Base-by-base conservation (phyloP, 176 grass and related monocot species). In the Phragmites australis region DNA sequence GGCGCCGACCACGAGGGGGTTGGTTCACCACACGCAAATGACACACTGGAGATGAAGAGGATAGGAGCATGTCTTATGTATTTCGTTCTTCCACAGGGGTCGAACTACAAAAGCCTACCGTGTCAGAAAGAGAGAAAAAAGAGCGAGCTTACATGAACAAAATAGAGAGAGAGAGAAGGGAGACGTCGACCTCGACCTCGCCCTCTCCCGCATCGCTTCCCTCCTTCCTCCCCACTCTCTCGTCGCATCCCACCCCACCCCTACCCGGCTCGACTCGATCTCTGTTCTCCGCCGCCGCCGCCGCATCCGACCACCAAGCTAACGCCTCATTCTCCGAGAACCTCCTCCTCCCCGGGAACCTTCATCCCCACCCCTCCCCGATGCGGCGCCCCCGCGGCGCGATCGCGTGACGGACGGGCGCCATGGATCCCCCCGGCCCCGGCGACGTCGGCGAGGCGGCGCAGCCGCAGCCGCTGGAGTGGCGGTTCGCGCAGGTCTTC, bases 401-500 rank as follows among this genome's bases (percentile, higher is more conserved):
- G 88, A 90, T 86, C 88, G 88, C 83, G 50, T 90, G 88, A 86
- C 81, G 50, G 59, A 50, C 80, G 44, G 80, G 56, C 69, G 60
- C 59, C 22, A 96, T 92, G 93, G 89, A 92, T 79, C 67, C 81
- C 51, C 67, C 63, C 26, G 90, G 52, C 68, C 45, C 68, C 72
- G 85, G 50, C 55, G 85, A 74, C 70, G 77, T 66, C n/a, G 46
- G 39, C 37, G 70, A 49, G 51, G 75, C 59, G 53, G 15, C 83
- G 70, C 85, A 55, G 77, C 31, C 77, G 60, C 84, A 32, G 17
- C 67, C 84, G 18, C 82, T 90, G 65, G 93, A 96, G 40, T 96
- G 93, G 93, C 76, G 82, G 56, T 96, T 96, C 79, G 91, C 93
- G 32, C 93, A 96, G 93, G 93, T 96, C 78, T 96, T 96, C 83